Base-by-base conservation (phyloP, 768 basidiomycete genomes). In the Suillus cothurnatus region DNA sequence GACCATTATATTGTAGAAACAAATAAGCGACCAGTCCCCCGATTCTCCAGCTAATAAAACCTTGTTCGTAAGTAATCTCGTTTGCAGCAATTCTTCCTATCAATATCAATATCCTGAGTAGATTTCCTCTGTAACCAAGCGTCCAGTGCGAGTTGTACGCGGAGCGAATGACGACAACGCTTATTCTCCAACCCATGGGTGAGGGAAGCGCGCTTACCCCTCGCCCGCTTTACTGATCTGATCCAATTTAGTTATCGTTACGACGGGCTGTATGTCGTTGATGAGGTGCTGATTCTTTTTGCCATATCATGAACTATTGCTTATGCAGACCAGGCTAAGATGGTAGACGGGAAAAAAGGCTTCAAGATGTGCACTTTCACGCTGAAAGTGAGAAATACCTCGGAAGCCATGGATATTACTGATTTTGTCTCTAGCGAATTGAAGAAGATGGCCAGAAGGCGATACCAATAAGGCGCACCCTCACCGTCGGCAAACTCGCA, bases 91-190 rank as follows among this genome's bases (percentile, higher is more conserved):
- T 7, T 23, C 19, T 57, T 38, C 15, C 45, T 67, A 23, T 67
- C 31, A 6, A 28, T 17, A 34, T 17, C 15, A 65, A 52, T 9
- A 21, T 47, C 15, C 58, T 17, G 26, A 57, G 19, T 50, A 81
- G 77, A 57, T 76, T 14, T 81, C 81, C 5, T 61, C 2, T 23
- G 0, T 62, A 21, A 79, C 71, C 1, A 70, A 64, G 38, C 70
- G 69, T 21, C 80, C 79, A 0, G 78, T 82, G 1, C 76, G 81
- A 50, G 81, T 81, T 14, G 52, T 80, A 34, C 73, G 81, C n/a
- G 81, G 81, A 28, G 69, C 28, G 31, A 71, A 55, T 23, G 14
- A 36, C 0, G 4, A n/a, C 1, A 73, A 53, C 43, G 31, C 21
- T 59, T 76, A 72, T 41, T 49, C 77, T 5, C 75, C 75, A 0